Percentiles rank a stretch among this genome's conserved stretches.
phyloP scores from a whole-genome alignment of 805 yeast genomes.

The Clavispora fructus region DNA sequence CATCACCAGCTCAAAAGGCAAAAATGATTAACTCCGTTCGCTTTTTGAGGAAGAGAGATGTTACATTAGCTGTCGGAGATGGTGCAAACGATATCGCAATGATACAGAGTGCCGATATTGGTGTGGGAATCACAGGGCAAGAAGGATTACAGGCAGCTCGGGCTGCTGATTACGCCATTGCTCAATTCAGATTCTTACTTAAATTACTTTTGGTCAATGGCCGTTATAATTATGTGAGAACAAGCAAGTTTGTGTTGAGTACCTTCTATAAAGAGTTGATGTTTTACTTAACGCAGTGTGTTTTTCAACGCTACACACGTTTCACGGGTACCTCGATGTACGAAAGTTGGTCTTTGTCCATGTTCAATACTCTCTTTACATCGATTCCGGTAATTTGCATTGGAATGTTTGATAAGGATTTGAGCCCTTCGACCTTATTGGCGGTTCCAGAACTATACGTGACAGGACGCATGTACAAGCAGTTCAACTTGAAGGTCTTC shows the following conservation, averaged over 20 bases:
- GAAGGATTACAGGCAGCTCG: constrained; percentile 98
- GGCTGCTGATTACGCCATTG: constrained; percentile 90
- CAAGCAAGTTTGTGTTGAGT: constrained; percentile 84
- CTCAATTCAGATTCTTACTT: constrained; percentile 80
- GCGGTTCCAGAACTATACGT: constrained; percentile 89
- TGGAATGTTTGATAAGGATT: constrained; percentile 94
- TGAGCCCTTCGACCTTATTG: constrained; percentile 78
- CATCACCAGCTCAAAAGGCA: constrained; percentile 96
- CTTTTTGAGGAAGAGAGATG: constrained; percentile 57
- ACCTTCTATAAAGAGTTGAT: constrained; percentile 93
- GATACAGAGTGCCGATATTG: constrained; percentile 98
- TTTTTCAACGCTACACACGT: constrained; percentile 79
- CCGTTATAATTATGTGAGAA: constrained; percentile 87
- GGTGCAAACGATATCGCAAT: constrained; percentile 99
- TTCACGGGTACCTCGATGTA: constrained; percentile 91
- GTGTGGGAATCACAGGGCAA: constrained; percentile 94
- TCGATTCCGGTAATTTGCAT: constrained; percentile 85
- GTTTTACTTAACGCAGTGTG: constrained; percentile 83
- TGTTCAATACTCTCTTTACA: constrained; percentile 95
- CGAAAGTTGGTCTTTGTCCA: constrained; percentile 94
- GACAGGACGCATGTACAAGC: constrained; percentile 67
- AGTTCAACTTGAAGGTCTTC: constrained; percentile 68
- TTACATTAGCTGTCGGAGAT: constrained; percentile 95
- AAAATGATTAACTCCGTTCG: constrained; percentile 80
- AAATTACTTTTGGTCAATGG: constrained; percentile 92